Conservation (phyloP, 2,329 filamentous ascomycete species). For the Fusarium proliferatum region DNA sequence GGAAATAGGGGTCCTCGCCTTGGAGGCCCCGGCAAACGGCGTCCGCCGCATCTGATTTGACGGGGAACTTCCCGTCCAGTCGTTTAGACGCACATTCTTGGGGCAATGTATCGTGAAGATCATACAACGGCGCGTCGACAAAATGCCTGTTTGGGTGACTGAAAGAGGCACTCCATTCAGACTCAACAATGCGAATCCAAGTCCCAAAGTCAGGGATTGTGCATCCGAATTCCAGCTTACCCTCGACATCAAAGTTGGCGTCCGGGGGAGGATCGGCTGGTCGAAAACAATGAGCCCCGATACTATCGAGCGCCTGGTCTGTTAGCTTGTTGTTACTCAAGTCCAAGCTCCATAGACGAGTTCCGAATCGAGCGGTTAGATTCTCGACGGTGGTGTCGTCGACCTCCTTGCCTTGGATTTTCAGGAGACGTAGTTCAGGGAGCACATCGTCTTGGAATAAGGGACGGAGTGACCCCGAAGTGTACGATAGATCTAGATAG, state of each 20-base stretch:
- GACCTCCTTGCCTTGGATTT: conserved; percentile 59
- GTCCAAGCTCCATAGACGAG: conserved; percentile 68
- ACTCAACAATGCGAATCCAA: conserved; percentile 61
- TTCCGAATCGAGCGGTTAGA: conserved; percentile 48
- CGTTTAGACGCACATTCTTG: conserved; percentile 47
- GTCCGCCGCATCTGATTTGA: conserved; percentile 47
- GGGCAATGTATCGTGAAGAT: conserved; percentile 24
- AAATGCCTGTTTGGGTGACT: conserved; percentile 60
- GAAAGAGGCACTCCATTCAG: conserved; percentile 56
- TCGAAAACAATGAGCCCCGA: conserved; percentile 49
- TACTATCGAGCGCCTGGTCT: conserved; percentile 53
- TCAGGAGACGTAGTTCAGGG: conserved; percentile 63
- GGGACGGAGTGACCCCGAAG: conserved; percentile 58
- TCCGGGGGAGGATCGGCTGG: conserved; percentile 49
- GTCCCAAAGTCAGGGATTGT: conserved; percentile 53
- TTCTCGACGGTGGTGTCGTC: conserved; percentile 52
- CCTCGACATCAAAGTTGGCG: conserved; percentile 59
- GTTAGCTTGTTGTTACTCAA: conserved; percentile 63
- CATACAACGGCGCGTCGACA: conserved; percentile 58
- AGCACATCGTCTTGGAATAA: conserved; percentile 53
- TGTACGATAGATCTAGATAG: conserved; percentile 64
- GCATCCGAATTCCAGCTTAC: conserved; percentile 50
- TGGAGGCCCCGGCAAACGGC: conserved; percentile 39
- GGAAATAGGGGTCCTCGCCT: conserved; percentile 37
- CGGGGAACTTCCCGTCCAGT: conserved; percentile 41